Conservation (phyloP, 2,329 filamentous ascomycete genomes). For the Ascochyta viciae-villosae region DNA sequence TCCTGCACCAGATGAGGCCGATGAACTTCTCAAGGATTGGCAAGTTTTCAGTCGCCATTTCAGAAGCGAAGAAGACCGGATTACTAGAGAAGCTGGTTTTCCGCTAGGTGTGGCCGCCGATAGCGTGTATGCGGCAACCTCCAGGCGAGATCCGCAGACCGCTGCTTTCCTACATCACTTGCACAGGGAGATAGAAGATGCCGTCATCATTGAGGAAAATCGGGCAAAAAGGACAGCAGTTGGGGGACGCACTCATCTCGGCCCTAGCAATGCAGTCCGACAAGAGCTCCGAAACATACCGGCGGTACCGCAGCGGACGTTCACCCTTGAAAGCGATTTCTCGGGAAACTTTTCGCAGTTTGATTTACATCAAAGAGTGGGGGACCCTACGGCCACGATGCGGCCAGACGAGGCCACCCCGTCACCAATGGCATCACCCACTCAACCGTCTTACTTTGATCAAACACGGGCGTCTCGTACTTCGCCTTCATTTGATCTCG, state of each 20-base stretch:
- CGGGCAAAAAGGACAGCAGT: conserved; percentile 35
- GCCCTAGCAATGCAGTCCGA: conserved; percentile 39
- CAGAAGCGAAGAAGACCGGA: conserved; percentile 37
- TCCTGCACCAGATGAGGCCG: conserved; percentile 35
- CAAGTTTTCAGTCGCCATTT: conserved; percentile 38
- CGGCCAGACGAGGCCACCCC: conserved; percentile 18
- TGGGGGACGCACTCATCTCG: conserved; percentile 36
- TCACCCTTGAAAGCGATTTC: conserved; percentile 35
- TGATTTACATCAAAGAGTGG: conserved; percentile 12
- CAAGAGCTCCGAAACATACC: conserved; percentile 36
- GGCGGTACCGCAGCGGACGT: conserved; percentile 33
- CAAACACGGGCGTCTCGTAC: not conserved
- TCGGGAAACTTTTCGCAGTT: conserved; percentile 30
- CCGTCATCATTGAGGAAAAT: conserved; percentile 42
- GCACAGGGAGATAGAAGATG: conserved; percentile 39
- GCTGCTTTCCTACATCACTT: conserved; percentile 38
- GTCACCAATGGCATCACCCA: conserved; percentile 23
- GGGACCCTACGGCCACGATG: conserved; percentile 21
- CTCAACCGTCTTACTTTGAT: conserved; percentile 25
- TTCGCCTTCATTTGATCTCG: not conserved
- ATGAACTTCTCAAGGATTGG: conserved; percentile 42
- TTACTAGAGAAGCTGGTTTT: conserved; percentile 28
- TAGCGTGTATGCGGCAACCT: conserved; percentile 22
- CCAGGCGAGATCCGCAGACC: conserved; percentile 32
- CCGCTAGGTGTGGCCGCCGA: conserved; percentile 32